These are phyloP conservation scores for Mycena albidolilacea DNA, from an alignment of 768 basidiomycete species.

Conservation along the genomic window DNA sequence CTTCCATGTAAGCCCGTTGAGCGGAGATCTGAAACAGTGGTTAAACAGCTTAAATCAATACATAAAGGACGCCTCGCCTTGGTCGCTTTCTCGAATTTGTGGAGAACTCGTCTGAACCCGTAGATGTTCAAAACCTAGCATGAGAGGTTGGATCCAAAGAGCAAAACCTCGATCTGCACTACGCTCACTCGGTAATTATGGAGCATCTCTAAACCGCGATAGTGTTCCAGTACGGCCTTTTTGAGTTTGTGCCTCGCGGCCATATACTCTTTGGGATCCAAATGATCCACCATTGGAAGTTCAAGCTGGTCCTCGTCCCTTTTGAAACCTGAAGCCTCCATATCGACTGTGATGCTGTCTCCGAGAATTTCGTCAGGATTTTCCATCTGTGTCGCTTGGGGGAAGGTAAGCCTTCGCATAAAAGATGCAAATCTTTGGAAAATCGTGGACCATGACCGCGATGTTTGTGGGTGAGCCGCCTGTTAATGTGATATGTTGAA, in stretches of 20 bases:
- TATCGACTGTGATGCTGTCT: not conserved
- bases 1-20: conserved; percentile 84
- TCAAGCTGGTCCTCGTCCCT: conserved; percentile 9
- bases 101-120: conserved; percentile 89
- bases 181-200: conserved; percentile 87
- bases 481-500: not conserved
- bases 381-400: not conserved
- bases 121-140: conserved; percentile 86
- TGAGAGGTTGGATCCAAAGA: not conserved
- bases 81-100: conserved; percentile 88
- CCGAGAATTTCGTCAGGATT: not conserved
- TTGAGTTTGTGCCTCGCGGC: conserved; percentile 88
- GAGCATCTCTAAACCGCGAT: conserved; percentile 87
- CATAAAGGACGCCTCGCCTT: conserved; percentile 60
- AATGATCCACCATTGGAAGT: conserved; percentile 15
- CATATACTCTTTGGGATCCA: conserved; percentile 84
- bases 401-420: not conserved
- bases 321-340: conserved; percentile 12
- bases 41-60: not conserved
- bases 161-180: not conserved
- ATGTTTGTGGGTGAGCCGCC: conserved; percentile 27
- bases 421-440: conserved; percentile 4
- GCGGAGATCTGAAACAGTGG: conserved; percentile 67
- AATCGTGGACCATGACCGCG: conserved; percentile 14
- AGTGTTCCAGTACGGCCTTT: conserved; percentile 87